Evolutionary conservation across 768 basidiomycete species (phyloP), one percentile per base, ranked within the genome.

Genomic region (Trametes elegans): DNA sequence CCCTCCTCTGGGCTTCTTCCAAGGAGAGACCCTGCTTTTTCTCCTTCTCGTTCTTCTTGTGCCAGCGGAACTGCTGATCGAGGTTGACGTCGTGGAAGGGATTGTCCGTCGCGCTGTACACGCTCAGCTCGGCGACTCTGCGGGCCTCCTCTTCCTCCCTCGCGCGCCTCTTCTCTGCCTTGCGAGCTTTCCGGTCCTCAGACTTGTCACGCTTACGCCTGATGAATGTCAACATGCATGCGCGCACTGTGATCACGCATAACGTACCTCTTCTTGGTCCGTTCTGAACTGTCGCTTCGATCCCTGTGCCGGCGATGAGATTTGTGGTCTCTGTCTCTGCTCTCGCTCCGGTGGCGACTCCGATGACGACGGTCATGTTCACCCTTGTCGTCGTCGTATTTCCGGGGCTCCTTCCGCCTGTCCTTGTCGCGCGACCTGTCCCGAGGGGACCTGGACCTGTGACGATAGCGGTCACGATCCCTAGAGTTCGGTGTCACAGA

Each of bases 41-140:
- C 69, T 99, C 97, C 75, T 93, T 93, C 70, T 99, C 97, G 24
- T 85, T 82, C 76, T 99, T 99, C 79, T 99, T 99, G 74, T 94
- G 91, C 97, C 97, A 99, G 54, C 90, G 85, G 71, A 99, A 99
- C 69, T 95, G 93, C 67, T 98, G 92, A 19, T 87, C 88, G 28
- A 98, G 86, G 70, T 98, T 98, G 58, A 92, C 87, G 64, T 98
- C 97, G 72, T 97, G 93, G 76, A 98, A 99, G 0, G 97, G 97
- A 66, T 98, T 99, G 77, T 98, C 95, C 11, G 87, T 85, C 42
- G 94, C 91, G 62, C 93, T 94, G 76, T 98, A 98, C 61, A 97
- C 88, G 61, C 93, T 95, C 38, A 98, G 80, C 71, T 98, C 96
- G 9, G 93, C 93, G 14, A 97, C 87, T 63, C 89, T 87, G 24